These are phyloP conservation scores for Aspergillus brunneoviolaceus DNA, from an alignment of 2,329 filamentous ascomycete species.

Conservation along the genomic window DNA sequence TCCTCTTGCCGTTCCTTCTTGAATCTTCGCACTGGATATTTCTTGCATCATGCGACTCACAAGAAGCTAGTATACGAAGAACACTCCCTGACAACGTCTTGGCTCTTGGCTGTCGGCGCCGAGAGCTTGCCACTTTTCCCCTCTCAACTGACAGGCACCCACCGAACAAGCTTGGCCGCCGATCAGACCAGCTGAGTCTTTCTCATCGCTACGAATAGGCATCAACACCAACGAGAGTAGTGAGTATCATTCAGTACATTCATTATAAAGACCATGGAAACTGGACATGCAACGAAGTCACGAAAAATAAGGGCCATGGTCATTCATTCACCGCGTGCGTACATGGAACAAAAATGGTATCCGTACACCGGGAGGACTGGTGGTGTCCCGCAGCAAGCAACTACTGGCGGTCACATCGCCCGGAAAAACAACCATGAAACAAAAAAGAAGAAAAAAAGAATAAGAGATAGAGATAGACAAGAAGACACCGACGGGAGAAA, in stretches of 20 bases:
- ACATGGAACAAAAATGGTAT: background rate
- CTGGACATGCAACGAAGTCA: background rate
- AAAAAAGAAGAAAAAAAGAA: conserved; percentile 9
- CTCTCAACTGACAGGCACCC: background rate
- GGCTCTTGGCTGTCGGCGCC: background rate
- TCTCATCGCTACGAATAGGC: background rate
- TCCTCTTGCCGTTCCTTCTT: background rate
- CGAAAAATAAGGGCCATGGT: background rate
- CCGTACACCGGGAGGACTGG: background rate
- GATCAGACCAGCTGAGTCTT: background rate
- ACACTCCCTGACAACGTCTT: background rate
- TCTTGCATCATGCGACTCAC: background rate
- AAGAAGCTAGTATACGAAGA: background rate
- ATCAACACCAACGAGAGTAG: background rate
- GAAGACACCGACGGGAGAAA: conserved; percentile 3
- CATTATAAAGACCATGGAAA: background rate
- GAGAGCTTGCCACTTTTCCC: background rate
- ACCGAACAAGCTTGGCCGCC: background rate
- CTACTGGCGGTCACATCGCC: background rate
- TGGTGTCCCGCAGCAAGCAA: background rate
- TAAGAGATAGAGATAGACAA: conserved; percentile 10
- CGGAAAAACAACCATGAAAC: conserved; percentile 9
- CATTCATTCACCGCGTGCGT: background rate
- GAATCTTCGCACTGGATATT: no score
- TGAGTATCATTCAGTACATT: background rate